Evolutionary conservation across 306 rosid genomes (phyloP).

Genomic region (Cucumis melo): DNA sequence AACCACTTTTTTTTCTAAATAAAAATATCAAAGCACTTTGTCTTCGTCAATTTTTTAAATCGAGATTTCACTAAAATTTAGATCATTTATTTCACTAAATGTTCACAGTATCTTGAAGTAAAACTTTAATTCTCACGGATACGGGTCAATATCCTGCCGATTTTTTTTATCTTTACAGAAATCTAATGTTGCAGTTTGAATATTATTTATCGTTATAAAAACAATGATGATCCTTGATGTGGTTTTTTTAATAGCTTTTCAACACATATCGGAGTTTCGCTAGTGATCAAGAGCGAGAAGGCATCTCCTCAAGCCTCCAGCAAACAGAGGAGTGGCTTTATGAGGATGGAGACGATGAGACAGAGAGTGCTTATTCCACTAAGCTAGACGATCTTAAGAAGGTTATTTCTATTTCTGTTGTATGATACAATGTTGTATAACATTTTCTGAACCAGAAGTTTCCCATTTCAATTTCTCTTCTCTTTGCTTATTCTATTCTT

Average conservation of each 20-base stretch:
- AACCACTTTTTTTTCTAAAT: no score
- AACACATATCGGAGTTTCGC: slow-evolving; percentile 65
- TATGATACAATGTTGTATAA: not conserved
- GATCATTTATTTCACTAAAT: not conserved
- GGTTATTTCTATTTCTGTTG: slow-evolving; percentile 28
- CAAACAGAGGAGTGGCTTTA: slow-evolving; percentile 87
- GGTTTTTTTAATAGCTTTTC: slow-evolving; percentile 40
- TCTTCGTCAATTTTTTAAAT: no score
- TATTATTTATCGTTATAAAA: not conserved
- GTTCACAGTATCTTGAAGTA: not conserved
- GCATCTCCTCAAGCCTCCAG: slow-evolving; percentile 56
- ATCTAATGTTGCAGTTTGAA: not conserved
- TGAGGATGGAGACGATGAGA: slow-evolving; percentile 92
- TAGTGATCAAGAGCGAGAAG: slow-evolving; percentile 64
- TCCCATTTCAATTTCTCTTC: not conserved
- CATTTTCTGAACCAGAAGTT: slow-evolving; percentile 6
- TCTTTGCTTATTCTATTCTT: slow-evolving; percentile 10
- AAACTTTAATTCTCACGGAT: not conserved
- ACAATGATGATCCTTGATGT: not conserved
- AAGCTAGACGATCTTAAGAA: slow-evolving; percentile 63
- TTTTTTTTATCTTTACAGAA: not conserved
- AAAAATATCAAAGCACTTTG: no score
- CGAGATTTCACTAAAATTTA: no score
- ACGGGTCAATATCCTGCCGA: not conserved
- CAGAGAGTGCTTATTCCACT: slow-evolving; percentile 48